phyloP scores from a whole-genome alignment of 768 basidiomycete genomes.

The Suillus hirtellus region DNA sequence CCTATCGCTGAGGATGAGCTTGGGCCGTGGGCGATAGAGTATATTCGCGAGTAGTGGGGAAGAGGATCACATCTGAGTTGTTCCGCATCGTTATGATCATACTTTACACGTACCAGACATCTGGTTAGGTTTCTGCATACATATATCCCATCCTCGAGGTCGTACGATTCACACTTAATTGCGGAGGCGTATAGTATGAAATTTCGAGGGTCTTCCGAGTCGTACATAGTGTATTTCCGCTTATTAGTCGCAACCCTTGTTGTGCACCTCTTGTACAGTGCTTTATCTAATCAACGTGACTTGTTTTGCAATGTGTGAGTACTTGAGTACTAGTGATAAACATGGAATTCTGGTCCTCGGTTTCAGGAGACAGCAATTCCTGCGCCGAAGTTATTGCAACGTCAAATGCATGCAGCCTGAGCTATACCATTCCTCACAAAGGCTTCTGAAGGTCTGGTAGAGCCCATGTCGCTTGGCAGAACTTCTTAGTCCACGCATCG shows the following conservation, averaged over 20 bases:
- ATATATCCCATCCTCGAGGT: conserved; percentile 11
- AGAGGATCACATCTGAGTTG: neutral
- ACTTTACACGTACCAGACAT: conserved; percentile 20
- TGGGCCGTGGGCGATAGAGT: conserved; percentile 41
- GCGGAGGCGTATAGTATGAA: conserved; percentile 22
- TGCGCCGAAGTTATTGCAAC: no score
- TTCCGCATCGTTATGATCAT: neutral
- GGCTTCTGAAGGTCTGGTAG: no score
- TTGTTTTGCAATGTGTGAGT: no score
- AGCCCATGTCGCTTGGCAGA: neutral
- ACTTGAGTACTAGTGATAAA: no score
- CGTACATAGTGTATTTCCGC: conserved; percentile 10
- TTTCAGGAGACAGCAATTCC: no score
- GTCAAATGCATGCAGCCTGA: no score
- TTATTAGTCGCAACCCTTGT: conserved; percentile 5
- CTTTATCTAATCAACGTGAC: neutral
- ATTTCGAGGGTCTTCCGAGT: conserved; percentile 6
- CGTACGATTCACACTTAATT: conserved; percentile 11
- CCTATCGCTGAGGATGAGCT: conserved; percentile 37
- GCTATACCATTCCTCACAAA: no score
- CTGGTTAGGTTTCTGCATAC: conserved; percentile 28
- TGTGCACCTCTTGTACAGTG: neutral
- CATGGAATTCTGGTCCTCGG: no score
- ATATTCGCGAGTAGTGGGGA: conserved; percentile 20
- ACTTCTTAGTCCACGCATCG: neutral